Evolutionary conservation across 1,139 yeast species (phyloP), one percentile per base, ranked within the genome.

Genomic region (Debaryomycetaceae sp.): DNA sequence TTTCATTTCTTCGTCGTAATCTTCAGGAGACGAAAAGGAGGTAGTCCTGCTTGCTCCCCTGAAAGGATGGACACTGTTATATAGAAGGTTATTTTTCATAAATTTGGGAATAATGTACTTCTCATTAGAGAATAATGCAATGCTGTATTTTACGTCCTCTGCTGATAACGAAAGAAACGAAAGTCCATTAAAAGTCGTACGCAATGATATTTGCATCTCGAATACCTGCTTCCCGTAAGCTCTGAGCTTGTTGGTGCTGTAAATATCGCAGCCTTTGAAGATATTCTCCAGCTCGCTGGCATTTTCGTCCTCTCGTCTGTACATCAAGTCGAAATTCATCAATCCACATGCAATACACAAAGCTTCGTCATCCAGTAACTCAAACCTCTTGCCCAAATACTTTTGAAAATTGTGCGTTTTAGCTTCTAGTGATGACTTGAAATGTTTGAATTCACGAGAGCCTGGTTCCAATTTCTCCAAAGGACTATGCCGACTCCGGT

Each of bases 61-160:
- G 39, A 56, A 65, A 1, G 74, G 74, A 6, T 68, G 50, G 22
- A 70, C 59, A 22, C 57, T 41, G 20, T 58, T 57, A 43, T 64
- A 59, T 27, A 74, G 45, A 20, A 54, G 49, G 48, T 65, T 62
- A 31, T 55, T 52, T 42, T 56, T 66, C 76, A 74, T 72, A 51
- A 67, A 70, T 30, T 52, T 55, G 4, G 62, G 58, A 20, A 72
- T 57, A 7, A 69, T 49, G 5, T 42, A 42, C 5, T 49, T 47
- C n/a, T 57, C 56, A 38, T 58, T 53, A 11, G 51, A 48, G 34
- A 70, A 61, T 17, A 54, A 36, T 8, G 45, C 47, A 37, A 63
- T 47, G 24, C 51, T 54, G n/a, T 47, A 42, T 23, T 56, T 55
- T 2, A 73, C 47, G 9, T 70, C 75, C 3, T 48, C 52, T 17